These are phyloP conservation scores for Paraconiothyrium brasiliense DNA, from an alignment of 2,329 filamentous ascomycete genomes.

Conservation along the genomic window DNA sequence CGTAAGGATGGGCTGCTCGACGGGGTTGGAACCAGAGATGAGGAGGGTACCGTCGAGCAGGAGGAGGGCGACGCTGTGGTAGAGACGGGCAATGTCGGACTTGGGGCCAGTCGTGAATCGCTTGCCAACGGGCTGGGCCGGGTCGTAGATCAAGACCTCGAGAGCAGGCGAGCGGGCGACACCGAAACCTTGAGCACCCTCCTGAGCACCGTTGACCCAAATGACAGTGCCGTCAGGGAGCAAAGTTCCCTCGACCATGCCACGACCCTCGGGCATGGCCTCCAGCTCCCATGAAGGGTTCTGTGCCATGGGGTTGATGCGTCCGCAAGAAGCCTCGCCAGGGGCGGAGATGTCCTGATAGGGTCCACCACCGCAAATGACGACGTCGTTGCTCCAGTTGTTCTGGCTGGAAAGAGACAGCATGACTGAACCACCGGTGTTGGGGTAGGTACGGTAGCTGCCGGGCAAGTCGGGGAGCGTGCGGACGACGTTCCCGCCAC, in stretches of 20 bases:
- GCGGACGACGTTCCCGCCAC: constrained; percentile 55
- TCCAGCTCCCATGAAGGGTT: constrained; percentile 66
- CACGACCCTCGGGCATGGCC: constrained; percentile 66
- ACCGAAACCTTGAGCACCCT: constrained; percentile 68
- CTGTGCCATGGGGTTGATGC: constrained; percentile 61
- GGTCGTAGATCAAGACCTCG: constrained; percentile 67
- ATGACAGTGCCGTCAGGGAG: constrained; percentile 71
- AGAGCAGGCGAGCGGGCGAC: constrained; percentile 63
- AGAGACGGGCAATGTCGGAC: constrained; percentile 59
- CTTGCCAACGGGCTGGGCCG: constrained; percentile 59
- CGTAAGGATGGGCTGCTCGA: constrained; percentile 64
- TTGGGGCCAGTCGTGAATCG: constrained; percentile 60
- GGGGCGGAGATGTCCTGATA: constrained; percentile 68
- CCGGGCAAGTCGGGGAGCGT: constrained; percentile 63
- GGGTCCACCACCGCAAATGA: constrained; percentile 68
- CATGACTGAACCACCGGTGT: constrained; percentile 67
- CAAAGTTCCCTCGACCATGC: constrained; percentile 68
- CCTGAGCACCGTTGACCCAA: constrained; percentile 67
- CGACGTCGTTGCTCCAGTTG: constrained; percentile 62
- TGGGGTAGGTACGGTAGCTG: constrained; percentile 68
- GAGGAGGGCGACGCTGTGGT: constrained; percentile 69
- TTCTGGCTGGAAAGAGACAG: constrained; percentile 63
- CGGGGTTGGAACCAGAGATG: constrained; percentile 68
- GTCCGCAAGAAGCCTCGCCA: constrained; percentile 67
- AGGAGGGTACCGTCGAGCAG: constrained; percentile 68